Evolutionary conservation across 495 filamentous ascomycete genomes (phyloP).

Genomic region (Penicillium tannophilum): DNA sequence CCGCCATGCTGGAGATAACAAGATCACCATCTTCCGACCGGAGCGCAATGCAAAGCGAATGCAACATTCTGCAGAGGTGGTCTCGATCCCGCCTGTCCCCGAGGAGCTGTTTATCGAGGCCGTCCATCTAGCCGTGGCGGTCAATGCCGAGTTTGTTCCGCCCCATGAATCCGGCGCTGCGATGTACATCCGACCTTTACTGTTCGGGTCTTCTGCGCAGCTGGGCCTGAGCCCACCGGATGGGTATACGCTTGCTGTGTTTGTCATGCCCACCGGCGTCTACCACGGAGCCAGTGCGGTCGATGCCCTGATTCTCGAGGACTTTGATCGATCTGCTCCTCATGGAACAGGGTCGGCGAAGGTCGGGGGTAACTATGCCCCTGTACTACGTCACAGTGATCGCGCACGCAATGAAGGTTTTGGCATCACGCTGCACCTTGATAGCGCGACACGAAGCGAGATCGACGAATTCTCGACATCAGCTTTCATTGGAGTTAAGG

Average conservation of each 20-base stretch:
- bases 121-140: constrained; percentile 75
- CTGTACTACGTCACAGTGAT: constrained; percentile 77
- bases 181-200: constrained; percentile 84
- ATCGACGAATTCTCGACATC: constrained; percentile 91
- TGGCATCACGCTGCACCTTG: constrained; percentile 85
- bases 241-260: constrained; percentile 86
- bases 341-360: constrained; percentile 57
- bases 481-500: constrained; percentile 76
- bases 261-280: constrained; percentile 81
- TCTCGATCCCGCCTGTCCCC: constrained; percentile 78
- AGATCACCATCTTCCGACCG: constrained; percentile 80
- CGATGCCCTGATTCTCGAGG: constrained; percentile 72
- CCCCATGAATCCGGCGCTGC: constrained; percentile 80
- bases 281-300: constrained; percentile 87
- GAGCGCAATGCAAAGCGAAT: constrained; percentile 78
- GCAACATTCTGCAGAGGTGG: constrained; percentile 72
- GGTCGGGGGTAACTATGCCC: constrained; percentile 64
- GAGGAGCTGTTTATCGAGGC: constrained; percentile 69
- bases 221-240: constrained; percentile 80
- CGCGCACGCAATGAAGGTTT: constrained; percentile 70
- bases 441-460: constrained; percentile 74
- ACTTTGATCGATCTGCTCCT: constrained; percentile 60
- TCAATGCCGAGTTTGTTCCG: constrained; percentile 87
- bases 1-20: constrained; percentile 58
- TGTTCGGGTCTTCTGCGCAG: constrained; percentile 84